phyloP scores from a whole-genome alignment of 306 rosid species.

The Echinosophora koreensis region DNA sequence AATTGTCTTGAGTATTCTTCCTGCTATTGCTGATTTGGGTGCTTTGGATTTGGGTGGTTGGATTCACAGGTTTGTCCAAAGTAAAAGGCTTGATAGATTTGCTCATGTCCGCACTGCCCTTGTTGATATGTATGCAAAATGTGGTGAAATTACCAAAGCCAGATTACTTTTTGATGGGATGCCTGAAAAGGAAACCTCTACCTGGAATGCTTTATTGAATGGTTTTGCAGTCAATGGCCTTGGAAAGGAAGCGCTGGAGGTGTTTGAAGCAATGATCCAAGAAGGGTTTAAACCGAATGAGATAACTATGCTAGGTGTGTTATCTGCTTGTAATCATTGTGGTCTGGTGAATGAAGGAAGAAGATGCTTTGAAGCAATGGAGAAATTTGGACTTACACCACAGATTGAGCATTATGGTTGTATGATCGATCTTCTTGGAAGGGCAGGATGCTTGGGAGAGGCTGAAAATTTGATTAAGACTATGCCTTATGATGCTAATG shows the following conservation, averaged over 20 bases:
- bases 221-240: conserved; percentile 77
- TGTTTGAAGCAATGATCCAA: conserved; percentile 57
- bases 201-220: conserved; percentile 84
- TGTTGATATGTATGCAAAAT: conserved; percentile 78
- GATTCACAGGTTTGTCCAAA: conserved; percentile 60
- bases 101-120: conserved; percentile 62
- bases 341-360: conserved; percentile 80
- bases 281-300: conserved; percentile 58
- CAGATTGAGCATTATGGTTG: conserved; percentile 83
- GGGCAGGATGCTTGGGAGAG: conserved; percentile 77
- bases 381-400: conserved; percentile 61
- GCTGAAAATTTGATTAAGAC: conserved; percentile 64
- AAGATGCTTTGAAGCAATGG: conserved; percentile 62
- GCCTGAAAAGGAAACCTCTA: conserved; percentile 57
- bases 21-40: conserved; percentile 76
- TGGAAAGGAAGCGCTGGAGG: conserved; percentile 68
- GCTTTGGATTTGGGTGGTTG: conserved; percentile 68
- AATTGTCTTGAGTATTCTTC: conserved; percentile 73
- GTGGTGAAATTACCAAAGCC: conserved; percentile 67
- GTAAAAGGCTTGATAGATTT: conserved; percentile 58
- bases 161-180: conserved; percentile 57
- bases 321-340: conserved; percentile 76
- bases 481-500: conserved; percentile 75
- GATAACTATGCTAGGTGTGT: conserved; percentile 62
- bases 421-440: conserved; percentile 77